phyloP scores from a whole-genome alignment of 176 grass and related monocot species.

The Paspalum vaginatum region DNA sequence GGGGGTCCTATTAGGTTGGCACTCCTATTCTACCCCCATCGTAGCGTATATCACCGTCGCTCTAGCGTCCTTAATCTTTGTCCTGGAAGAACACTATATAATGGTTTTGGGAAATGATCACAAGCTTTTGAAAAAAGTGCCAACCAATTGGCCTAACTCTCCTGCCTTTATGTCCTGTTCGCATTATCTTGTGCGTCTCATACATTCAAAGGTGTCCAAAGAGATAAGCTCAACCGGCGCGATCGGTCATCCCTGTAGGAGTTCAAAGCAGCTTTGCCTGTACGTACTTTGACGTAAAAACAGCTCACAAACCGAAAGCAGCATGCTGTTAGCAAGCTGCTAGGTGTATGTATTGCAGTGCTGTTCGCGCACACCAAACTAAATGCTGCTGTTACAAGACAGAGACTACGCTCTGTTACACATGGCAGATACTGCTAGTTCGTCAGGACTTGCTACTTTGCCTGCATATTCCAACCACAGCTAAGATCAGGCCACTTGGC shows the following conservation, averaged over 20 bases:
- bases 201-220: not conserved
- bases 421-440: not conserved
- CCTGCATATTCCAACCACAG: not conserved
- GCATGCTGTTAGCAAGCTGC: too few species aligned
- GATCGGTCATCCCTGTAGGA: conserved; percentile 1
- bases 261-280: conserved; percentile 25
- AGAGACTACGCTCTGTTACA: too few species aligned
- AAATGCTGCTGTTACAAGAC: too few species aligned
- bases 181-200: not conserved
- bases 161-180: not conserved
- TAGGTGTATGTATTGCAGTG: too few species aligned
- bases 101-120: not conserved
- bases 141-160: not conserved
- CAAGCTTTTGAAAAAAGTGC: conserved; percentile 25
- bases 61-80: not conserved
- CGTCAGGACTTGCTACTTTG: not conserved
- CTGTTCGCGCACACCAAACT: too few species aligned
- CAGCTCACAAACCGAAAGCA: not conserved
- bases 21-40: not conserved
- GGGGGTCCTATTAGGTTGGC: not conserved
- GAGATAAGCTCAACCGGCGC: conserved; percentile 31
- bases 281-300: conserved; percentile 32
- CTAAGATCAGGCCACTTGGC: not conserved
- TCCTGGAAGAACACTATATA: not conserved
- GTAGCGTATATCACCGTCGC: not conserved